These are phyloP conservation scores for Rhodosorus marinus DNA, from an alignment of 23 red algal genomes.

Conservation along the genomic window DNA sequence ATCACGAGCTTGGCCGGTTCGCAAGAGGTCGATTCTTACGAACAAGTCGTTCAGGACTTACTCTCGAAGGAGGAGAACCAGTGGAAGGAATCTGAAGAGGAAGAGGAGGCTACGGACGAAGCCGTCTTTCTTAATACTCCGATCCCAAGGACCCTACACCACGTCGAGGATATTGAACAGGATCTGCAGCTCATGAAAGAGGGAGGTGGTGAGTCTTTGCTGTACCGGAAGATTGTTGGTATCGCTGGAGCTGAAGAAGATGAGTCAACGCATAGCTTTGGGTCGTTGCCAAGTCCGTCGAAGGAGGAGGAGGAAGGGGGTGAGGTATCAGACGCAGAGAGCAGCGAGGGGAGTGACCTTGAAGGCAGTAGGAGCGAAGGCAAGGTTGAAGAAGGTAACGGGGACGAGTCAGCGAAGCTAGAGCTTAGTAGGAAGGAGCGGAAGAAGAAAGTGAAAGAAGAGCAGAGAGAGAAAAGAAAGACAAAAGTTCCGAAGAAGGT, in stretches of 20 bases:
- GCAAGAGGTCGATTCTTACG: background rate
- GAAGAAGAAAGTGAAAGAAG: slow-evolving; percentile 65
- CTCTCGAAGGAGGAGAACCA: slow-evolving; percentile 10
- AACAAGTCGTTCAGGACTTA: background rate
- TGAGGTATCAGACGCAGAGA: background rate
- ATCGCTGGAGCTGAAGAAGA: background rate
- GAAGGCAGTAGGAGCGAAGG: background rate
- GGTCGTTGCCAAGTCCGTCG: background rate
- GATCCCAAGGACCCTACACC: slow-evolving; percentile 22
- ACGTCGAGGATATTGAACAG: background rate
- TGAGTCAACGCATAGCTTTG: background rate
- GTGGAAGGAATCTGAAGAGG: slow-evolving; percentile 3
- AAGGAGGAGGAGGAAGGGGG: slow-evolving; percentile 5
- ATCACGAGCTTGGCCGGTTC: slow-evolving; percentile 10
- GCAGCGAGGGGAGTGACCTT: background rate
- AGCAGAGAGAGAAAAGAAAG: slow-evolving; percentile 38
- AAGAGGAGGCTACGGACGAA: slow-evolving; percentile 7
- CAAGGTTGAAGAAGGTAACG: background rate
- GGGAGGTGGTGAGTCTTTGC: slow-evolving; percentile 1
- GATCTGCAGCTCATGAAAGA: background rate
- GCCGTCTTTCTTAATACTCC: slow-evolving; percentile 31
- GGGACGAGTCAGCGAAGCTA: slow-evolving; percentile 1
- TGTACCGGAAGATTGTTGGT: slow-evolving; percentile 30
- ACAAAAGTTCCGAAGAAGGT: slow-evolving; percentile 83
- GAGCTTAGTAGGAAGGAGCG: background rate